Evolutionary conservation across 2,329 filamentous ascomycete species (phyloP).

Genomic region (Aspergillus aculeatus): DNA sequence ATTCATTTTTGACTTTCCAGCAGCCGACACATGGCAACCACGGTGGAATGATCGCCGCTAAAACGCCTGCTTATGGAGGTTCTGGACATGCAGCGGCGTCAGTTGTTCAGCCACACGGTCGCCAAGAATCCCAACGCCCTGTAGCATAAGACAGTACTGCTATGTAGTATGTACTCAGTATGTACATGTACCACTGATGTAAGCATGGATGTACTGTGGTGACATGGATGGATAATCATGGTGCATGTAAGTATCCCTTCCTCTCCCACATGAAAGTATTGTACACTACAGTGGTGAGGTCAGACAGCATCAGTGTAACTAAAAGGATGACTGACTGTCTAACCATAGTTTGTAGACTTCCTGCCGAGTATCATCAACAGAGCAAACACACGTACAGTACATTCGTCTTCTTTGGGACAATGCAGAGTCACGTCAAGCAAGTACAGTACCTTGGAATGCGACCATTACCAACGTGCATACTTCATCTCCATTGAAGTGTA

Average conservation of each 20-base stretch:
- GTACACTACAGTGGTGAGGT: conserved; percentile 8
- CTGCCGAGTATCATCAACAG: not conserved
- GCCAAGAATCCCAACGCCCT: conserved; percentile 11
- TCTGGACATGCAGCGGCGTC: conserved; percentile 15
- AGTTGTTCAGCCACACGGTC: conserved; percentile 18
- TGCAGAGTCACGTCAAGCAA: not conserved
- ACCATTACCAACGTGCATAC: conserved; percentile 13
- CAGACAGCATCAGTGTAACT: conserved; percentile 10
- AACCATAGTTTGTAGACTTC: not conserved
- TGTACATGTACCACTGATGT: too few species aligned
- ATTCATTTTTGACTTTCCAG: conserved; percentile 22
- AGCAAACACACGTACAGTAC: not conserved
- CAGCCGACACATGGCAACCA: conserved; percentile 26
- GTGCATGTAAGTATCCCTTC: conserved; percentile 6
- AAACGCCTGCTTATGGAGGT: conserved; percentile 12
- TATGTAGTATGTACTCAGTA: not conserved
- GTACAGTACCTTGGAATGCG: conserved; percentile 14
- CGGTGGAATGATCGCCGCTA: conserved; percentile 28
- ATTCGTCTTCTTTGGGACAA: not conserved
- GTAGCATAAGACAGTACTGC: not conserved
- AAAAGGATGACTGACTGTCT: not conserved
- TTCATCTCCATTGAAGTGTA: not conserved
- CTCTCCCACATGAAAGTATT: conserved; percentile 5
- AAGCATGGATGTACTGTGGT: too few species aligned
- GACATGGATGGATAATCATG: too few species aligned